phyloP scores from a whole-genome alignment of 768 basidiomycete genomes.

The Kockovaella imperatae region DNA sequence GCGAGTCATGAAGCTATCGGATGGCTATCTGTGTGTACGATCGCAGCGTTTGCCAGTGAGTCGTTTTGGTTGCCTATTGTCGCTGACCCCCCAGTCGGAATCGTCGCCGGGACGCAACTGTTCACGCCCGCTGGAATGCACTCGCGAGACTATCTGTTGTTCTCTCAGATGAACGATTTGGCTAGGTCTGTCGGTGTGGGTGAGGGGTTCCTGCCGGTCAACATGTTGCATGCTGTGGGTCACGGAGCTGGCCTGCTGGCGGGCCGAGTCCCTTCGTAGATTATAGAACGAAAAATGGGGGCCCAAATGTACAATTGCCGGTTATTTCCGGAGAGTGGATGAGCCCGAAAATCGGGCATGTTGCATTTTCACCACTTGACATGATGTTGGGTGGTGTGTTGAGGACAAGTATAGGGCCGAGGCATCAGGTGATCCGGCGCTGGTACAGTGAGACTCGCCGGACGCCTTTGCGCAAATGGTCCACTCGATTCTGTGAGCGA shows the following conservation, averaged over 20 bases:
- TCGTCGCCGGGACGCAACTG: constrained; percentile 16
- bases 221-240: constrained; percentile 3
- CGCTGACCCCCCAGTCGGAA: constrained; percentile 29
- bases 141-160: constrained; percentile 30
- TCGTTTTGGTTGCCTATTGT: background rate
- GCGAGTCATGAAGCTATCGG: constrained; percentile 19
- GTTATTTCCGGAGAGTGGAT: too few species aligned
- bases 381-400: too few species aligned
- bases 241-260: too few species aligned
- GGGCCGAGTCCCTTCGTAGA: too few species aligned
- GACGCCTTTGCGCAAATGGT: too few species aligned
- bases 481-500: too few species aligned
- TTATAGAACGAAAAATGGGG: background rate
- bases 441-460: too few species aligned
- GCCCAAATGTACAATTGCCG: too few species aligned
- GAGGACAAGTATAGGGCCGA: too few species aligned
- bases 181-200: constrained; percentile 27
- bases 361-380: too few species aligned
- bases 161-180: constrained; percentile 30
- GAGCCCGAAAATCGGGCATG: too few species aligned
- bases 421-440: too few species aligned
- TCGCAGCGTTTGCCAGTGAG: constrained; percentile 29
- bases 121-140: constrained; percentile 16
- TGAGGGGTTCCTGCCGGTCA: constrained; percentile 35
- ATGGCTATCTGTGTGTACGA: constrained; percentile 13